Evolutionary conservation across 768 basidiomycete species (phyloP), one percentile per base, ranked within the genome.

Genomic region (Cystofilobasidium bisporidii): DNA sequence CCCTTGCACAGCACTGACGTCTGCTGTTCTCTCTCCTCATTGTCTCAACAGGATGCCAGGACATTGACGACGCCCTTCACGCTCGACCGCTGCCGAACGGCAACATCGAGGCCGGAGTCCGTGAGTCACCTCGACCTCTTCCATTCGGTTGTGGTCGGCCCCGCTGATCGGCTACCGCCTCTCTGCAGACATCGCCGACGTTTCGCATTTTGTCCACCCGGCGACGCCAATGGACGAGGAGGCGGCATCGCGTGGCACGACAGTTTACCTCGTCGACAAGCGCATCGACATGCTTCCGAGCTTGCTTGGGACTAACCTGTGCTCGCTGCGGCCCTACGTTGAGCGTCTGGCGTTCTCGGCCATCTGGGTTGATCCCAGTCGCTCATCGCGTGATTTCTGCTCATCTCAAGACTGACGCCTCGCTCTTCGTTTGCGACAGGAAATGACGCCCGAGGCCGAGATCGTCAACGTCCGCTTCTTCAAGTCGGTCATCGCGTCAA

Each of bases 61-160:
- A 99, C 78, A 99, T 99, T 22, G 96, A 99, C 73, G 96, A 99
- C 76, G 96, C 96, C 0, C 79, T 99, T 18, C 96, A 99, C 76
- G 96, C 94, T 18, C 82, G 87, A 50, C 81, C 77, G 33, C 79
- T 99, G 24, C 86, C 91, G 0, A 94, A 93, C 73, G 94, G 94
- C 2, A 91, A 93, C 76, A 87, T 97, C 67, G 91, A 99, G 75
- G 91, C 92, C 40, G 96, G 96, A 63, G 96, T 99, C 72, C 94
- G 94, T 98, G 73, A 81, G 93, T 88, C 8, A 2, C 17, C 58
- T n/a, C n/a, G n/a, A n/a, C n/a, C n/a, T n/a, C n/a, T n/a, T n/a
- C n/a, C n/a, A n/a, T n/a, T n/a, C n/a, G n/a, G n/a, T n/a, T n/a
- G n/a, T n/a, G n/a, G n/a, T n/a, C n/a, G n/a, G n/a, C n/a, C 24